phyloP scores from a whole-genome alignment of 371 early-diverging fungal species.

The Rhizomucor miehei region DNA sequence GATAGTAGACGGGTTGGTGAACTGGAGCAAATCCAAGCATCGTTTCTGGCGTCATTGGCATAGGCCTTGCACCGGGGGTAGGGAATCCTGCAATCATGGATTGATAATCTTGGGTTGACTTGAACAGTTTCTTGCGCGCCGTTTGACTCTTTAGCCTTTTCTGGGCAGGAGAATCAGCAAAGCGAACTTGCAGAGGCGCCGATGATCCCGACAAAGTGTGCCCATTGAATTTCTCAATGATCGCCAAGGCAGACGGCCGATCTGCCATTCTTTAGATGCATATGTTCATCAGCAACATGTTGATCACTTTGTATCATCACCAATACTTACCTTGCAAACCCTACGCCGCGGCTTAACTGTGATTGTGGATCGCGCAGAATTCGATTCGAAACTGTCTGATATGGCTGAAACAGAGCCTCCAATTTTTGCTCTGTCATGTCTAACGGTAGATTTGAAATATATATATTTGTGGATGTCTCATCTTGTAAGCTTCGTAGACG shows the following conservation, averaged over 20 bases:
- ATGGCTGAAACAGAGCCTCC: conserved; percentile 63
- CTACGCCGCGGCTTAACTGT: conserved; percentile 70
- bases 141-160: conserved; percentile 66
- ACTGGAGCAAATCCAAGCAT: conserved; percentile 35
- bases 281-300: neutral
- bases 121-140: conserved; percentile 20
- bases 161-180: conserved; percentile 80
- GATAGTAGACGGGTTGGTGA: neutral
- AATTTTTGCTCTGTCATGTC: conserved; percentile 71
- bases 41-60: conserved; percentile 50
- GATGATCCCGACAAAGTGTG: conserved; percentile 57
- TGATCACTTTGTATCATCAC: neutral
- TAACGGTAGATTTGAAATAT: conserved; percentile 79
- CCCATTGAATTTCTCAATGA: conserved; percentile 72
- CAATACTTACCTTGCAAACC: conserved; percentile 65
- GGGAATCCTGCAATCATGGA: conserved; percentile 29
- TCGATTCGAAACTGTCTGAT: conserved; percentile 66
- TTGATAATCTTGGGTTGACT: conserved; percentile 32
- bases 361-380: conserved; percentile 68
- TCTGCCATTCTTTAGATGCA: conserved; percentile 55
- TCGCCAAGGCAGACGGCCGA: conserved; percentile 61
- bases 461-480: conserved; percentile 76
- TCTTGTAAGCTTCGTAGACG: conserved; percentile 75
- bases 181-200: conserved; percentile 75
- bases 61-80: conserved; percentile 16